Percentiles rank a stretch among this genome's conserved stretches.
phyloP scores from a whole-genome alignment of 2,329 filamentous ascomycete genomes.

The Cladosporium sp. region DNA sequence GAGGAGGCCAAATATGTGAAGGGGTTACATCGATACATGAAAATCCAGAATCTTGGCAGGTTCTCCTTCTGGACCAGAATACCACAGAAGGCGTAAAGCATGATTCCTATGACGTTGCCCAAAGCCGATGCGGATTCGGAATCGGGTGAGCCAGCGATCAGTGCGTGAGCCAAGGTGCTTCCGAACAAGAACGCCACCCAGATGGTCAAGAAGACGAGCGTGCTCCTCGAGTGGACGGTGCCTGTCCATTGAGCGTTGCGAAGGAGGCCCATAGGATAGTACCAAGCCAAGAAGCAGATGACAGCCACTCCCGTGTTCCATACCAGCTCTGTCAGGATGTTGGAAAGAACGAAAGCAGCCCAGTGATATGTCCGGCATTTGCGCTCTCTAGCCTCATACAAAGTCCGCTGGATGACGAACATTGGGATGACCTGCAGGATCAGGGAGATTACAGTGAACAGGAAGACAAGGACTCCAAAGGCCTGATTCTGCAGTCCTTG shows the following conservation, averaged over 20 bases:
- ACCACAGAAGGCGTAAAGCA: conserved; percentile 43
- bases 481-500: conserved; percentile 38
- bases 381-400: conserved; percentile 55
- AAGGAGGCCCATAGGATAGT: conserved; percentile 47
- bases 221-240: not conserved
- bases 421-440: conserved; percentile 54
- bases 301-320: conserved; percentile 55
- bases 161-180: conserved; percentile 67
- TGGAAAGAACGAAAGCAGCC: conserved; percentile 65
- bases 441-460: conserved; percentile 33
- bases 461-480: conserved; percentile 46
- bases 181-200: conserved; percentile 65
- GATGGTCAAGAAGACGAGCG: conserved; percentile 58
- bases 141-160: conserved; percentile 63
- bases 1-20: conserved; percentile 56
- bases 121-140: conserved; percentile 62
- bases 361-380: conserved; percentile 68
- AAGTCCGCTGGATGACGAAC: conserved; percentile 51
- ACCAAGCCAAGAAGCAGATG: conserved; percentile 57
- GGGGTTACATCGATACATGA: conserved; percentile 65
- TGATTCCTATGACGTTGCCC: conserved; percentile 37
- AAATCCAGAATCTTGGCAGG: conserved; percentile 67
- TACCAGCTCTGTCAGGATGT: conserved; percentile 65
- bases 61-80: conserved; percentile 53
- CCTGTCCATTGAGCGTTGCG: conserved; percentile 50